Base-by-base conservation (phyloP, 208 protist genomes). In the Wallacemonas rigidus region DNA sequence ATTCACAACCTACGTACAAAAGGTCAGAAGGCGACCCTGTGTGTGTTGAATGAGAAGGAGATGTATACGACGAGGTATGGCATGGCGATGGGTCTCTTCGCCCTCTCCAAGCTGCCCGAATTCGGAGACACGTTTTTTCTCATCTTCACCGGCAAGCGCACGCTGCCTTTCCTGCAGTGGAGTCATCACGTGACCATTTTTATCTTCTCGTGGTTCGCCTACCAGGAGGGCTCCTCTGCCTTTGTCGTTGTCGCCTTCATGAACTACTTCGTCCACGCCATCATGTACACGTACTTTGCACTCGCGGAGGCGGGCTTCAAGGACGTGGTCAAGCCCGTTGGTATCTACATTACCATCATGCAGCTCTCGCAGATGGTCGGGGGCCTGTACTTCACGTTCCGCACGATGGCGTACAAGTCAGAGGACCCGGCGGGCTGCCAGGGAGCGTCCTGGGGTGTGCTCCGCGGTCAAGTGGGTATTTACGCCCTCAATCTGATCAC, bases 241-340 rank as follows among this genome's bases (percentile, higher is more conserved):
- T 82, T 88, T 44, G 83, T 87, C 69, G 91, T 79, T 53, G 70
- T 75, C 67, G 88, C 91, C n/a, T 73, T 87, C 8, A 96, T 98
- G 92, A 99, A 99, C 75, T 95, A 96, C 80, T 81, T 76, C 56
- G 95, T 98, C 40, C 97, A 98, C 82, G 77, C 91, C 26, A 89
- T 98, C 86, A 98, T 98, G 97, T 99, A 99, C 84, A 86, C 88
- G 4, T 99, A 98, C 83, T 99, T 98, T 72, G 81, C 85, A 39
- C 68, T 97, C 12, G 78, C 86, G 15, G 91, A 89, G 56, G 79
- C 79, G 9, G 88, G 90, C 15, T 77, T 82, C 60, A 85, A 87
- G 79, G 79, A 83, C 55, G 60, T 96, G 9, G 77, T 93, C 72
- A 86, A 87, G 79, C 87, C 90, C 3, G 86, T 97, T 60, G 91